Conservation (phyloP, 345 rosid species). For the Eucalyptus tenuipes region DNA sequence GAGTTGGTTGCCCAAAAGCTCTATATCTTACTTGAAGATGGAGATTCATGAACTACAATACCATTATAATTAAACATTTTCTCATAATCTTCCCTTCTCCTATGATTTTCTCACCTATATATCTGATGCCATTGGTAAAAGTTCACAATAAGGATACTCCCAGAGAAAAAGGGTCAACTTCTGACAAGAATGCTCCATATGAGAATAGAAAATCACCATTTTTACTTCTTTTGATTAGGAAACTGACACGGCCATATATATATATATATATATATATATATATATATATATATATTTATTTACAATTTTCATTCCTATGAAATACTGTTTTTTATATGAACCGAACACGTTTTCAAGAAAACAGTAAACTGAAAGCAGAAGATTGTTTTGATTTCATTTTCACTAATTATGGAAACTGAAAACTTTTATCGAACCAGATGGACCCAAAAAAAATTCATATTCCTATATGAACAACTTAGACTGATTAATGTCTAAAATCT, state of each 20-base stretch:
- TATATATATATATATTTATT: neutral
- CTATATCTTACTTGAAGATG: neutral
- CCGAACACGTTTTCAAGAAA: neutral
- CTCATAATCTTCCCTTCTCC: neutral
- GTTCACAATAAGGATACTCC: neutral
- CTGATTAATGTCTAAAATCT: neutral
- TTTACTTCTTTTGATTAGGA: neutral
- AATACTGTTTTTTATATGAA: neutral
- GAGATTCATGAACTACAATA: neutral
- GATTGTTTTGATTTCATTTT: neutral
- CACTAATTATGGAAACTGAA: neutral
- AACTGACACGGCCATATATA: neutral
- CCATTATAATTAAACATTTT: neutral
- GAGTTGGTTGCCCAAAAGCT: neutral
- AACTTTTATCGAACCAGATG: neutral
- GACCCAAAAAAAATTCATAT: neutral
- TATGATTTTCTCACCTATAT: neutral
- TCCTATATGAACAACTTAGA: neutral
- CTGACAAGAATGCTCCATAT: neutral
- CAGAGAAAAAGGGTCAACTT: neutral
- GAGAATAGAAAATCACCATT: neutral
- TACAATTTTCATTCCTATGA: neutral
- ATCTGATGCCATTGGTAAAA: neutral
- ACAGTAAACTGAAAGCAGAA: neutral
- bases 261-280: no score